Evolutionary conservation across 2,329 filamentous ascomycete genomes (phyloP), one percentile per base, ranked within the genome.

Genomic region (Pestalotiopsis sp.): DNA sequence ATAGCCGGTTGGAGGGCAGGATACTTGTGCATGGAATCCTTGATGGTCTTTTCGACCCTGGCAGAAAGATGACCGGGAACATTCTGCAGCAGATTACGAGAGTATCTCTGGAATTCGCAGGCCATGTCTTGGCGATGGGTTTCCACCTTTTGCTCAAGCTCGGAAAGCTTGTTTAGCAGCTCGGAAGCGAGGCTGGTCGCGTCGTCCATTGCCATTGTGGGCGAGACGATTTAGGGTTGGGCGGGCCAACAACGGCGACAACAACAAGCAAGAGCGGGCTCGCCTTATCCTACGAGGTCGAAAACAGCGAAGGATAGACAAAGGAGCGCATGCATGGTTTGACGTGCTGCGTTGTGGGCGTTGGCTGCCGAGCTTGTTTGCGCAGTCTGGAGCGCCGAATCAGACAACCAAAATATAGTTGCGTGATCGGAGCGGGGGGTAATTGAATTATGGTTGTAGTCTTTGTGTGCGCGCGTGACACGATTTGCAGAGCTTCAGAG

Each of bases 51-150:
- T 57, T 82, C 79, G 68, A 89, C 82, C 67, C 79, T 79, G 71
- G 76, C 80, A 45, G 84, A 85, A 71, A 87, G 78, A 72, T 85
- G 77, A 64, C 81, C 78, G 38, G 85, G 79, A 64, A 85, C 80
- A 72, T 84, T 77, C 72, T 80, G 81, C 74, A 91, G 80, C 68
- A 88, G 79, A 64, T 83, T 78, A 67, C 83, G 82, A 70, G 85
- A 85, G 78, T 88, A 86, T 71, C 82, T 83, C 68, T 84, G 81
- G 74, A 90, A 91, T 73, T 90, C 86, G 71, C 81, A 77, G 65
- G 86, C 82, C 83, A 90, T 85, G 71, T 87, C 85, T 75, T 83
- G 84, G 72, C 86, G 87, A 79, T 88, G 89, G 69, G 83, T 80
- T 69, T 81, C 83, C 74, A 91, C 87, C 76, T 86, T 86, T 76